A percentile compares a stretch with the other conserved stretches of the same genome.
phyloP scores from a whole-genome alignment of 192 early-diverging fungal genomes.

The Chytriomyces hyalinus region DNA sequence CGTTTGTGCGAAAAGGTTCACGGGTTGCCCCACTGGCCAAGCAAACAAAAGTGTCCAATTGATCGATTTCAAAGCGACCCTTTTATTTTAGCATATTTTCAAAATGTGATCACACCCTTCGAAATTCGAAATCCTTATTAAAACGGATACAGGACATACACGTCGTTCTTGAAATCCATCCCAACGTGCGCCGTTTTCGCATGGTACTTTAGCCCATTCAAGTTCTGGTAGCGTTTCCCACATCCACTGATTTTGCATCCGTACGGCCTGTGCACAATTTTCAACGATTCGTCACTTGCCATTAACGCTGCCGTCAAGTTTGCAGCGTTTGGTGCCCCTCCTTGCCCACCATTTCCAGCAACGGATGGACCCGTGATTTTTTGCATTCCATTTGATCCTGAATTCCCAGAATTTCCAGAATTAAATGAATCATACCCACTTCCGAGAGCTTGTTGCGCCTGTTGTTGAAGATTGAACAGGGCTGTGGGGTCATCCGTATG shows the following conservation, averaged over 20 bases:
- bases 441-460: constrained; percentile 32
- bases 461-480: constrained; percentile 33
- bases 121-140: neutral
- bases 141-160: constrained; percentile 39
- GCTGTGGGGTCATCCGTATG: constrained; percentile 34
- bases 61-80: too few relatives aligned
- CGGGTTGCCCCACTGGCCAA: too few relatives aligned
- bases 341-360: neutral
- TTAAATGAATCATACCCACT: constrained; percentile 23
- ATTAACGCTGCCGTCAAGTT: constrained; percentile 21
- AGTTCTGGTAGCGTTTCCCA: constrained; percentile 95
- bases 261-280: constrained; percentile 43
- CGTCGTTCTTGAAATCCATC: constrained; percentile 45
- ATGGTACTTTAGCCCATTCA: constrained; percentile 96
- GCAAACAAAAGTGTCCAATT: too few relatives aligned
- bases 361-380: neutral
- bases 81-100: neutral
- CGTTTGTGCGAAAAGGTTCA: too few relatives aligned
- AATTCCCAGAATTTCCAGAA: neutral
- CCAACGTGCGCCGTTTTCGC: constrained; percentile 45
- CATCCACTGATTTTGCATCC: constrained; percentile 59
- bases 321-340: neutral
- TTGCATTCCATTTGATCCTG: neutral
- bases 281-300: constrained; percentile 36
- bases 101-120: neutral